Evolutionary conservation across 345 rosid species (phyloP).

Genomic region (Erucastrum elatum): DNA sequence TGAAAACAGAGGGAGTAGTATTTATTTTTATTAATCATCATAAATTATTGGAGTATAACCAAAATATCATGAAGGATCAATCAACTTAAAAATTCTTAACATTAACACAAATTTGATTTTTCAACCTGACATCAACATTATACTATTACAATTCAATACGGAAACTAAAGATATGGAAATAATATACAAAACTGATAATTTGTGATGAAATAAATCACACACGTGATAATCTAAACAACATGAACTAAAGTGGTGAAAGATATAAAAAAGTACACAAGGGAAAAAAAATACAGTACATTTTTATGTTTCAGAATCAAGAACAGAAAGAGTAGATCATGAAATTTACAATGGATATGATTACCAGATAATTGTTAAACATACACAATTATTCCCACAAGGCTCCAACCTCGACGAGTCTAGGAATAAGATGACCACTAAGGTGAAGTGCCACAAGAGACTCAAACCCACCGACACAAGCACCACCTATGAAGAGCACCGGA

Average conservation of each 20-base stretch:
- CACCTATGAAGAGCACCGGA: slow-evolving; percentile 85
- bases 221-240: slow-evolving; percentile 5
- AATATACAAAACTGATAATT: background rate
- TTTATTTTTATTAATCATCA: background rate
- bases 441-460: slow-evolving; percentile 92
- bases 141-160: background rate
- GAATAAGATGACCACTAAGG: slow-evolving; percentile 83
- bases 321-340: slow-evolving; percentile 1
- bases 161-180: background rate
- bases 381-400: slow-evolving; percentile 48
- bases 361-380: background rate
- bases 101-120: background rate
- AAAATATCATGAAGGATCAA: background rate
- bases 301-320: slow-evolving; percentile 10
- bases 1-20: too few relatives aligned
- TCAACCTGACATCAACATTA: background rate
- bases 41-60: background rate
- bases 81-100: background rate
- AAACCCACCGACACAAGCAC: slow-evolving; percentile 79
- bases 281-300: background rate
- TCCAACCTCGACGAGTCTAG: slow-evolving; percentile 85
- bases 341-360: slow-evolving; percentile 27
- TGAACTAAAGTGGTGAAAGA: background rate
- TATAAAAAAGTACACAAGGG: background rate
- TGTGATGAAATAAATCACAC: slow-evolving; percentile 16